Evolutionary conservation across 2,329 filamentous ascomycete genomes (phyloP).

Genomic region (Ceratocystis albifundus): DNA sequence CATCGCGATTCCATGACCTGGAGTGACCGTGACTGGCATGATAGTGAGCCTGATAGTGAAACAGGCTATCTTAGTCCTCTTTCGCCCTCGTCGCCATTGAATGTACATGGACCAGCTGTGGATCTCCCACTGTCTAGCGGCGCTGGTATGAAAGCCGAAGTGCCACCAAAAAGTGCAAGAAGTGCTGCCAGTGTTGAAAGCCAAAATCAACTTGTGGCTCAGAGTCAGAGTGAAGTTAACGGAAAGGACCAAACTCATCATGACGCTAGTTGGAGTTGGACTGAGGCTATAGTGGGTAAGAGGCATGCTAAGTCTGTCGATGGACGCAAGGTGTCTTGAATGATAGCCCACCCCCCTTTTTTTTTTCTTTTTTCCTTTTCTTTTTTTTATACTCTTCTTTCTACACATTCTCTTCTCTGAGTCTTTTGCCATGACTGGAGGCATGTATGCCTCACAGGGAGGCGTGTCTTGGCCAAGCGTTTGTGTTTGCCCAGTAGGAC

Average conservation of each 20-base stretch:
- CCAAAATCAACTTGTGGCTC: background rate
- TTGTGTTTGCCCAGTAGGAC: background rate
- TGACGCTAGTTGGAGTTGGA: slow-evolving; percentile 39
- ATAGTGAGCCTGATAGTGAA: slow-evolving; percentile 40
- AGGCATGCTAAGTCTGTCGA: slow-evolving; percentile 20
- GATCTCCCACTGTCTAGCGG: background rate
- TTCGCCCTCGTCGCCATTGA: slow-evolving; percentile 9
- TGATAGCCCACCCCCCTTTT: background rate
- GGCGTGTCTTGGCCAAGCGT: too few species aligned
- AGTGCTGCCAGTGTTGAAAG: too few species aligned
- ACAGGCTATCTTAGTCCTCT: slow-evolving; percentile 24
- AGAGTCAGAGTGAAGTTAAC: background rate
- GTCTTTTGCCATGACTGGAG: too few species aligned
- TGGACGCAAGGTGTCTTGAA: background rate
- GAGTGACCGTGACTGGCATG: slow-evolving; percentile 55
- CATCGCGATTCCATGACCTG: slow-evolving; percentile 47
- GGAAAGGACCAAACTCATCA: slow-evolving; percentile 6
- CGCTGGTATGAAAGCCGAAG: slow-evolving; percentile 1
- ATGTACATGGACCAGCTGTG: background rate
- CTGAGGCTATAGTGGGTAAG: slow-evolving; percentile 44
- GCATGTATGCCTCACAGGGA: too few species aligned
- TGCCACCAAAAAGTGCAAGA: background rate
- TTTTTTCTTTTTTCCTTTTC: background rate
- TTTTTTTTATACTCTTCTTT: background rate
- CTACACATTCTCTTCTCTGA: background rate